Evolutionary conservation across 108 stramenopile genomes (phyloP), one percentile per base, ranked within the genome.

Genomic region (Skeletonema potamos): DNA sequence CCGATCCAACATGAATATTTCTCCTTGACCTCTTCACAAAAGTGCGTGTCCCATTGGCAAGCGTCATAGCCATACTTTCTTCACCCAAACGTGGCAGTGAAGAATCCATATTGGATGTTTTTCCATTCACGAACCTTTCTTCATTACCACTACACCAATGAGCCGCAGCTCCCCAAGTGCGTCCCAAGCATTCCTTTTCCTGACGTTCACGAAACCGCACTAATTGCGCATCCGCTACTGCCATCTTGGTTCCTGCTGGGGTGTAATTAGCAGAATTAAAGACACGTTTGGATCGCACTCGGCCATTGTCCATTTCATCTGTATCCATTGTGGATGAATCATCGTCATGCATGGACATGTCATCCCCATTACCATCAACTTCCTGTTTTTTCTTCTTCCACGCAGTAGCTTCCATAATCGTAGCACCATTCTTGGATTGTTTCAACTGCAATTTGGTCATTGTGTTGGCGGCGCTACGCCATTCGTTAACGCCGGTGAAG

Each of bases 381-480:
- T 77, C 56, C 27, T 55, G 20, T 56, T 28, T 32, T 34, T 18
- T 62, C 66, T 72, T 73, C 27, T 73, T 80, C 79, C 79, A 80
- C 0, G 24, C 29, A 1, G 72, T 69, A 27, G 79, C 79, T 48
- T 80, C 72, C 79, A 80, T 80, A 43, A 62, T 64, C 12, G 54
- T 72, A 20, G 70, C 71, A 24, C 71, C 77, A 39, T 72, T 46
- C 27, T 55, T n/a, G 26, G 15, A 29, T 20, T 51, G 48, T 51
- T 51, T 51, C 8, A 51, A 9, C 15, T 41, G 39, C 56, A 3
- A 2, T 0, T 37, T 57, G 7, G 24, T 18, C 28, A 36, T 66
- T 26, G 51, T 17, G 11, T 17, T 62, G 22, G 46, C 33, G n/a
- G 22, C 33, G 70, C 58, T 43, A 26, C 77, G 64, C 77, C 77